Percentiles rank a stretch among this genome's conserved stretches.
These are phyloP conservation scores for Rhododendron griersonianum DNA, from an alignment of 148 eudicot species.

Conservation along the genomic window DNA sequence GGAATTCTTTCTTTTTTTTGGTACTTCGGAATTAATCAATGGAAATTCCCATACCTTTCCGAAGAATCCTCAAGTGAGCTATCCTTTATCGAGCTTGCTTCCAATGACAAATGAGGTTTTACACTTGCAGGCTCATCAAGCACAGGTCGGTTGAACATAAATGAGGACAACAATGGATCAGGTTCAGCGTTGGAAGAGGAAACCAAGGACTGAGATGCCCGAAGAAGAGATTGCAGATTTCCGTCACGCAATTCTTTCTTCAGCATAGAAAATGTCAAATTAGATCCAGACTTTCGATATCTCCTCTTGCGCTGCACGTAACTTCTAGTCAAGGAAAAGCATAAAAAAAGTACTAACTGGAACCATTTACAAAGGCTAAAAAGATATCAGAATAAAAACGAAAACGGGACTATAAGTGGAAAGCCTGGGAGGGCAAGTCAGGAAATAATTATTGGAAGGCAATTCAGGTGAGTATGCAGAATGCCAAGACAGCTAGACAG, in stretches of 20 bases:
- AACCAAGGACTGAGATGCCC: slow-evolving; percentile 48
- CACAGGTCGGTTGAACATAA: slow-evolving; percentile 52
- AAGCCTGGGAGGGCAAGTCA: not conserved
- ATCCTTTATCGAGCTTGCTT: slow-evolving; percentile 30
- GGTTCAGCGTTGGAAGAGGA: slow-evolving; percentile 61
- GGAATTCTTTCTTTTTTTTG: not conserved
- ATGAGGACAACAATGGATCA: slow-evolving; percentile 79
- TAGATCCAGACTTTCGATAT: slow-evolving; percentile 54
- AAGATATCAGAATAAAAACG: not conserved
- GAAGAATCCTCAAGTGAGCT: slow-evolving; percentile 20
- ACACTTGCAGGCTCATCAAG: slow-evolving; percentile 34
- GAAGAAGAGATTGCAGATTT: slow-evolving; percentile 59
- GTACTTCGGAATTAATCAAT: not conserved
- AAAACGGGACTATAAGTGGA: not conserved
- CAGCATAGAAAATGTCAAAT: slow-evolving; percentile 50
- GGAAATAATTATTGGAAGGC: not conserved
- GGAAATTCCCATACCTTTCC: slow-evolving; percentile 44
- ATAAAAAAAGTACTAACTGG: not conserved
- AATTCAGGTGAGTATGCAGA: not conserved
- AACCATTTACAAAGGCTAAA: not conserved
- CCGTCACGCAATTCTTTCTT: slow-evolving; percentile 75
- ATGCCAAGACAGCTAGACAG: not conserved
- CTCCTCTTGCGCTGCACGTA: slow-evolving; percentile 90
- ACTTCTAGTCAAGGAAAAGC: slow-evolving; percentile 52
- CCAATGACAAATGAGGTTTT: slow-evolving; percentile 38